Evolutionary conservation across 2,329 filamentous ascomycete genomes (phyloP).

Genomic region (Hypoxylon sp.): DNA sequence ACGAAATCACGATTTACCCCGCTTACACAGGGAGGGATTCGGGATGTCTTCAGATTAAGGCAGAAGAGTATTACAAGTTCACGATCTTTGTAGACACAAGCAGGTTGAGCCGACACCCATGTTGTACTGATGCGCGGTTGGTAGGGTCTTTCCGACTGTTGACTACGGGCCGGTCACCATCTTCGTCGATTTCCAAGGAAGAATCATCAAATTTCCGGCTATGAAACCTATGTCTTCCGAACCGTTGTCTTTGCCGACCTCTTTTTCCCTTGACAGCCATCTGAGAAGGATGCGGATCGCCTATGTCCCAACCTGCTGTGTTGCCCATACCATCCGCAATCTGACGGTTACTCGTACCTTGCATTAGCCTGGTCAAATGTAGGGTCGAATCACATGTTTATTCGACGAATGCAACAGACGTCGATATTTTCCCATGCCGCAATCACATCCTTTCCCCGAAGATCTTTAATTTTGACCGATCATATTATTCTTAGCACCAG

Average conservation of each 20-base stretch:
- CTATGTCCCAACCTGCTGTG: conserved; percentile 8
- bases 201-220: conserved; percentile 5
- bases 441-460: not conserved
- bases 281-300: conserved; percentile 14
- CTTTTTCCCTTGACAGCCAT: conserved; percentile 7
- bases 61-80: too few relatives aligned
- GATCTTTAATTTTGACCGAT: not conserved
- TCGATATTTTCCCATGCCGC: conserved; percentile 10
- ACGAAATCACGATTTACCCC: not conserved
- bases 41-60: too few relatives aligned
- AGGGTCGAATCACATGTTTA: conserved; percentile 22
- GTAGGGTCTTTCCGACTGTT: too few relatives aligned
- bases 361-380: conserved; percentile 31
- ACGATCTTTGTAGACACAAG: too few relatives aligned
- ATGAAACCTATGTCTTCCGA: conserved; percentile 11
- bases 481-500: not conserved
- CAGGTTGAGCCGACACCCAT: too few relatives aligned
- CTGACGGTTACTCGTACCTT: conserved; percentile 32
- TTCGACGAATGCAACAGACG: conserved; percentile 18
- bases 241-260: too few relatives aligned
- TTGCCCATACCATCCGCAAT: conserved; percentile 9
- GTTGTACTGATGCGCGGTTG: too few relatives aligned
- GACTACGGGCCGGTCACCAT: too few relatives aligned
- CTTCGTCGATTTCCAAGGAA: not conserved
- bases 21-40: not conserved